phyloP scores from a whole-genome alignment of 176 grass and related monocot species.

The Ampelocalamus luodianensis region DNA sequence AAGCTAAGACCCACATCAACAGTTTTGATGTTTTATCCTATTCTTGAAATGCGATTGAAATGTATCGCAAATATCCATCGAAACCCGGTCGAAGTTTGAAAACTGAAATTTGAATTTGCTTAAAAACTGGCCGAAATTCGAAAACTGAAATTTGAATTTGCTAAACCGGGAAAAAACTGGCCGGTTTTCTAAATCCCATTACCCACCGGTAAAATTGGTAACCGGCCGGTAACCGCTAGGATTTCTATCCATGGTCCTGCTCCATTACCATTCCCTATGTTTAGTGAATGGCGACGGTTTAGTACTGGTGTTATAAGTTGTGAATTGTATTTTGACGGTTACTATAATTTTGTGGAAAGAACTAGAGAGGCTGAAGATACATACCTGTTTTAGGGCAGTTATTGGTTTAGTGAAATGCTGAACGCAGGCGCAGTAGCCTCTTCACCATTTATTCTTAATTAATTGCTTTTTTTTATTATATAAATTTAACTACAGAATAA shows the following conservation, averaged over 20 bases:
- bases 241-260: too few relatives aligned
- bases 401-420: neutral
- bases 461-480: neutral
- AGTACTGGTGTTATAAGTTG: neutral
- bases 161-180: too few relatives aligned
- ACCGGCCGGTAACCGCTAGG: too few relatives aligned
- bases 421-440: neutral
- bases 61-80: neutral
- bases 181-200: too few relatives aligned
- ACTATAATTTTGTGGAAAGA: neutral
- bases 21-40: neutral
- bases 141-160: too few relatives aligned
- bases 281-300: neutral
- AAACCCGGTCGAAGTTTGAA: too few relatives aligned
- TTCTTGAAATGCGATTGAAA: too few relatives aligned
- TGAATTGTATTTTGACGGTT: neutral
- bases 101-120: too few relatives aligned
- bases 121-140: too few relatives aligned
- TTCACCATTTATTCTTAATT: neutral
- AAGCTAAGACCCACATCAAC: neutral
- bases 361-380: neutral
- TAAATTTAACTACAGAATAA: neutral
- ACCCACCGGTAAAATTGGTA: too few relatives aligned
- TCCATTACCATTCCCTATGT: neutral
- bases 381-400: neutral